These are phyloP conservation scores for Lactarius pseudohatsudake DNA, from an alignment of 768 basidiomycete genomes.

Conservation along the genomic window DNA sequence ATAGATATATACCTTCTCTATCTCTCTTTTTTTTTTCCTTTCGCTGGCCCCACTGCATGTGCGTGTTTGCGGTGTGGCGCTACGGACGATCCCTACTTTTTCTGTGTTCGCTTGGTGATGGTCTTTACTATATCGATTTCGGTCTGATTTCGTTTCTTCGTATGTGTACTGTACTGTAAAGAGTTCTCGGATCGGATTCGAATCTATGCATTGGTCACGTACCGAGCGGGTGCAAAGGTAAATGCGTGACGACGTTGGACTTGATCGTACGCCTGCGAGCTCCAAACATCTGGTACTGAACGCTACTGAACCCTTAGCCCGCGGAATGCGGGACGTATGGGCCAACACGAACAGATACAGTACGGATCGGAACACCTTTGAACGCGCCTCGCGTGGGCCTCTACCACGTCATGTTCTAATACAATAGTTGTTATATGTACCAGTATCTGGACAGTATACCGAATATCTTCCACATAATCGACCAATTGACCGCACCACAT, in stretches of 20 bases:
- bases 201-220: not conserved
- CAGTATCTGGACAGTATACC: not conserved
- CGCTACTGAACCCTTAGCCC: not conserved
- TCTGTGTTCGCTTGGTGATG: not conserved
- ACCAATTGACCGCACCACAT: not conserved
- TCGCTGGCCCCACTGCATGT: not conserved
- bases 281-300: not conserved
- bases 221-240: not conserved
- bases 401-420: not conserved
- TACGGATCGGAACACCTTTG: not conserved
- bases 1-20: not conserved
- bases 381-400: not conserved
- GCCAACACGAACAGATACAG: not conserved
- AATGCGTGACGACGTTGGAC: not conserved
- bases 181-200: not conserved
- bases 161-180: not conserved
- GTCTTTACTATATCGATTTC: not conserved
- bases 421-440: not conserved
- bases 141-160: not conserved
- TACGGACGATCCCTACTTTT: not conserved
- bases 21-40: not conserved
- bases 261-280: not conserved
- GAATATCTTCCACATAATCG: not conserved
- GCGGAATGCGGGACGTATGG: not conserved
- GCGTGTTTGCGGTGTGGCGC: not conserved